phyloP scores from a whole-genome alignment of 164 flowering plant genomes.

The Protea cynaroides region DNA sequence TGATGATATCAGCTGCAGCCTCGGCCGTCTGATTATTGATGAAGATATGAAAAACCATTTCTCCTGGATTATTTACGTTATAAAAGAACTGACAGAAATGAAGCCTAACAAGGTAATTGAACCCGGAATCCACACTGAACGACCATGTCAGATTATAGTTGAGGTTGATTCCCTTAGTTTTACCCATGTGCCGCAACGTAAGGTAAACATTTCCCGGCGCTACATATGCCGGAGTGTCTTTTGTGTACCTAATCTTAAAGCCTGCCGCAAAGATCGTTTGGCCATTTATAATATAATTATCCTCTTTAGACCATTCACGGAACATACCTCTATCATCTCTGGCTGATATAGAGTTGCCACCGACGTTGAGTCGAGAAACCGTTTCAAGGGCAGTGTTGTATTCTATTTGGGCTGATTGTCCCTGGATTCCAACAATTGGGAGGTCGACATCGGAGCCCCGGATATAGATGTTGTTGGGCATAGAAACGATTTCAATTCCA shows the following conservation, averaged over 20 bases:
- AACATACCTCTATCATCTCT: neutral
- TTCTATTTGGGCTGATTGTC: neutral
- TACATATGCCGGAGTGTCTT: conserved; percentile 1
- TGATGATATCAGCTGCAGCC: neutral
- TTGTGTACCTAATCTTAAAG: conserved; percentile 2
- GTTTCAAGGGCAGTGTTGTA: neutral
- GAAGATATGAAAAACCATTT: neutral
- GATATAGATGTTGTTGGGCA: neutral
- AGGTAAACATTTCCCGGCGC: conserved; percentile 16
- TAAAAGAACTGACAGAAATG: neutral
- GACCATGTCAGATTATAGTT: neutral
- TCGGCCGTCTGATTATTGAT: neutral
- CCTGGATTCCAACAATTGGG: too few relatives aligned
- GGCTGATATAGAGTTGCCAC: neutral
- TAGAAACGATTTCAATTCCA: neutral
- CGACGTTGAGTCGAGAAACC: neutral
- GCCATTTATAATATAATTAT: too few relatives aligned
- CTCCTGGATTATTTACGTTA: neutral
- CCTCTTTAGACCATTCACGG: neutral
- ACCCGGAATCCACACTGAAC: neutral
- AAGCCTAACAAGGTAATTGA: neutral
- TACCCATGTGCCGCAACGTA: conserved; percentile 5
- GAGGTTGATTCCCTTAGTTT: neutral
- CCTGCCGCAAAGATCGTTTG: too few relatives aligned
- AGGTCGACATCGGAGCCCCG: neutral